Evolutionary conservation across 1,139 yeast species (phyloP), one percentile per base, ranked within the genome.

Genomic region (Taphrina pruni): DNA sequence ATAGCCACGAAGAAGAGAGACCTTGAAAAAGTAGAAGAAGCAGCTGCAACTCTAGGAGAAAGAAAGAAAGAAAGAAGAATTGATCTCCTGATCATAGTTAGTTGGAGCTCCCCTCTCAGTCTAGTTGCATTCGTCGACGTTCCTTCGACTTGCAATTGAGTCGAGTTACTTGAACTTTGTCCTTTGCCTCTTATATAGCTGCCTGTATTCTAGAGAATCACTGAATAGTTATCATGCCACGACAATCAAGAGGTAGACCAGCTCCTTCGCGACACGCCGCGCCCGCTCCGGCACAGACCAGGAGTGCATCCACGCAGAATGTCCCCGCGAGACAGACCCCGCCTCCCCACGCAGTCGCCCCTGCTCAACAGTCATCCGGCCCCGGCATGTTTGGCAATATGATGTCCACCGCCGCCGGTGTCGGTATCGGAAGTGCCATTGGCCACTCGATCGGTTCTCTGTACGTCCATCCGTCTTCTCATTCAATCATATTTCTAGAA

Each of bases 401-500:
- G 74, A 94, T 94, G 98, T 98, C 98, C 58, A 94, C 99, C 69
- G 99, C 99, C 71, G 99, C 98, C 69, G 99, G 99, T 86, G 99
- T 94, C 50, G 99, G 98, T 66, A 97, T 94, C 71, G 99, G 99
- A 76, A 90, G 97, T 70, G 88, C 98, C 73, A 87, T 93, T 71
- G 99, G 99, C 72, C 99, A 94, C 84, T 91, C 98, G 65, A 75
- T 94, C 72, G 97, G 98, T 81, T 96, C 96, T 71, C 51, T 58
- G 62, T 58, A 35, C 6, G 62, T 58, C 51, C 51, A 26, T 4
- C 32, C 4, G 3, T 39, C 14, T 2, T 39, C 43, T 39, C 43
- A 6, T 9, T 14, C 43, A 39, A 6, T 11, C 6, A 39, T 39
- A 39, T 39, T 9, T 39, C 43, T 39, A 39, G 43, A 39, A 39